Conservation (phyloP, 495 filamentous ascomycete species). For the Chlorociboria aeruginascens region DNA sequence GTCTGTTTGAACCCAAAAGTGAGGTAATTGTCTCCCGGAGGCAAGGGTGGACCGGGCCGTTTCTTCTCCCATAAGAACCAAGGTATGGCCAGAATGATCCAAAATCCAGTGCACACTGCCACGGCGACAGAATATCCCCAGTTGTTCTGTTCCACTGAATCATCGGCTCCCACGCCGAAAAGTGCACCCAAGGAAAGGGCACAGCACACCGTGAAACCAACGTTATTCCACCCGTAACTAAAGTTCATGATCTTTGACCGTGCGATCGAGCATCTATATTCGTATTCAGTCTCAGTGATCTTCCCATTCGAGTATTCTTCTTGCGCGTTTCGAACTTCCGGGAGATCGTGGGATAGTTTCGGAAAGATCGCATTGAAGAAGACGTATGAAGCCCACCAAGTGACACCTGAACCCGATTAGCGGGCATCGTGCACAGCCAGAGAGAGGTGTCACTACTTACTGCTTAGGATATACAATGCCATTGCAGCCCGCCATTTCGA, state of each 20-base stretch:
- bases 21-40: constrained; percentile 16
- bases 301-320: constrained; percentile 6
- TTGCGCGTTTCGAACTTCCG: constrained; percentile 9
- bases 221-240: constrained; percentile 12
- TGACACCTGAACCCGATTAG: constrained; percentile 8
- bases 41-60: constrained; percentile 14
- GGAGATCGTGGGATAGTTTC: constrained; percentile 16
- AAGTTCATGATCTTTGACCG: constrained; percentile 18
- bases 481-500: constrained; percentile 14
- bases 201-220: constrained; percentile 15
- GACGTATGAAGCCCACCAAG: constrained; percentile 19
- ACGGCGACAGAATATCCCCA: constrained; percentile 19
- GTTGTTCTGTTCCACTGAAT: constrained; percentile 15
- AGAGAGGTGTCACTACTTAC: constrained; percentile 9
- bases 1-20: constrained; percentile 18
- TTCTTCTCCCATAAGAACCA: constrained; percentile 20
- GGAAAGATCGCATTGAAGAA: constrained; percentile 20
- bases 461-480: constrained; percentile 19
- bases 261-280: constrained; percentile 11
- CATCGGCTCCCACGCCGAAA: constrained; percentile 9
- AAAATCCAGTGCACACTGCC: constrained; percentile 17
- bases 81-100: constrained; percentile 17
- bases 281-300: constrained; percentile 14
- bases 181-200: constrained; percentile 17
- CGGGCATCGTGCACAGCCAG: no score